Evolutionary conservation across 2,329 filamentous ascomycete genomes (phyloP), one percentile per base, ranked within the genome.

Genomic region (Aphanocladium album): DNA sequence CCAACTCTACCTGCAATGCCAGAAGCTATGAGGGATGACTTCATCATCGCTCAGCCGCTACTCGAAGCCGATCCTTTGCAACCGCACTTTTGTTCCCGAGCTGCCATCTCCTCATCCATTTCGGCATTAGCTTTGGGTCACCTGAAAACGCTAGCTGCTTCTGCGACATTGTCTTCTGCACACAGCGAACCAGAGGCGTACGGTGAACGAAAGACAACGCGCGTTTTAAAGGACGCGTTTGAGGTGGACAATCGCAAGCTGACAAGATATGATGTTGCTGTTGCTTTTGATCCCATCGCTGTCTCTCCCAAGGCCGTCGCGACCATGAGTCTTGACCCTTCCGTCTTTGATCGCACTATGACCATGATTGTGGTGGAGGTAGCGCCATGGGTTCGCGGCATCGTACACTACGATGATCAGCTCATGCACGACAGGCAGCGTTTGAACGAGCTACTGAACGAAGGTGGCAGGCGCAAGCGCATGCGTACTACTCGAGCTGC

Each of bases 321-420:
- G 19, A 67, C 67, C 17, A 65, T 69, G 8, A 78, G 78, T 47
- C 79, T 91, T 1, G 83, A 86, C 37, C 80, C 89, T 0, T 93
- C 90, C 0, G 85, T 89, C 0, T 91, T 96, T 65, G 91, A 96
- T 67, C 85, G 89, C 47, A 85, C 86, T 0, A 76, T 89, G 67
- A 72, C 74, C 0, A 78, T 87, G 21, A 84, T 96, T 35, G 81
- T 84, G 0, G 77, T 88, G 14, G 95, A 99, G 64, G 79, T 98
- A 2, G 93, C 92, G 0, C 95, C 96, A 0, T 98, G 91, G 71
- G 84, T 98, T n/a, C 89, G 96, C 12, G 81, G 83, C 41, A 98
- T 99, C 62, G 86, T 93, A 2, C 80, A 86, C 0, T 89, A 88
- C 69, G 93, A 98, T 67, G 77, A 85, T 21, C 80, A 80, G 1